Percentiles rank a stretch among this genome's conserved stretches.
Evolutionary conservation across 805 yeast genomes (phyloP).

Genomic region (Kazachstania kunashirensis): DNA sequence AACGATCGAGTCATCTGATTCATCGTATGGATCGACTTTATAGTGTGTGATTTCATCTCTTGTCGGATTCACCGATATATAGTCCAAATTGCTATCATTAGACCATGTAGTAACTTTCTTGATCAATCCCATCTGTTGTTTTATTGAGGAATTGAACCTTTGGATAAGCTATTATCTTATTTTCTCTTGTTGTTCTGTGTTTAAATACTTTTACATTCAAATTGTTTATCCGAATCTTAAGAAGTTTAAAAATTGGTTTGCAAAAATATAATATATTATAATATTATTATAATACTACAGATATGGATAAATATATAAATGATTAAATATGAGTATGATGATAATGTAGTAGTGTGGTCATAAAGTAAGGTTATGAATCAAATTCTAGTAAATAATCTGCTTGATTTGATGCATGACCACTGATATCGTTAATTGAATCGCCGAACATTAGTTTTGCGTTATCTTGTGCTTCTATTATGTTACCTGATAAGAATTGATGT

Average conservation of each 20-base stretch:
- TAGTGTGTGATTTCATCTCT: conserved; percentile 71
- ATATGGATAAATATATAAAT: not conserved
- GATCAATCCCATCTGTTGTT: conserved; percentile 30
- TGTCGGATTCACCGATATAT: conserved; percentile 60
- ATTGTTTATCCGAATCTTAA: not conserved
- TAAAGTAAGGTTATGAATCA: conserved; percentile 12
- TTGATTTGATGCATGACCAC: conserved; percentile 10
- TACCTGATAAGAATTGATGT: conserved; percentile 26
- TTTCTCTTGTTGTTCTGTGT: not conserved
- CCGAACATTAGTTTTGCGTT: conserved; percentile 25
- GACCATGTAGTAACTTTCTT: conserved; percentile 28
- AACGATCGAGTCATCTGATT: conserved; percentile 43
- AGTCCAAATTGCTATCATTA: conserved; percentile 24
- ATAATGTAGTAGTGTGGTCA: not conserved
- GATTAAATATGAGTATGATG: not conserved
- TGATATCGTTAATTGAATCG: not conserved
- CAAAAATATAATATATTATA: not conserved
- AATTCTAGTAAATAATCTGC: conserved; percentile 27
- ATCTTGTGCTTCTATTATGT: conserved; percentile 26
- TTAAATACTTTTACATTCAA: too few relatives aligned
- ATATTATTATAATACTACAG: not conserved
- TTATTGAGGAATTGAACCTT: too few relatives aligned
- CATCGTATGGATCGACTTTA: conserved; percentile 41
- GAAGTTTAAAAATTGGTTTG: not conserved
- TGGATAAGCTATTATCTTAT: not conserved